Evolutionary conservation across 805 yeast species (phyloP), one percentile per base, ranked within the genome.

Genomic region (Lipomyces sp.): DNA sequence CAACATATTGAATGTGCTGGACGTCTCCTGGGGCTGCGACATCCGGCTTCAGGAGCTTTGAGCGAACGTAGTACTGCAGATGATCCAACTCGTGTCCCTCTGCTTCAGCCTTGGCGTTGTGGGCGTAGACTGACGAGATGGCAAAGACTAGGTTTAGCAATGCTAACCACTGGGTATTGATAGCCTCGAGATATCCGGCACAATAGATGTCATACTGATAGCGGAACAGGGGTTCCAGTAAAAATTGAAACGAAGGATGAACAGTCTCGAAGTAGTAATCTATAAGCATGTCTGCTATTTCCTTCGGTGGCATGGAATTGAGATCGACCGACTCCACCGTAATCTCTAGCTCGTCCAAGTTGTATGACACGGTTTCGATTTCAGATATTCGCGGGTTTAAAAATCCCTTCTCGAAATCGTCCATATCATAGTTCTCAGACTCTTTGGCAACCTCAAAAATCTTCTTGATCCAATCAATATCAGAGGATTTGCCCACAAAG

Each of bases 181-280:
- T 48, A 29, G 61, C 65, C 50, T 64, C 59, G 39, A 59, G 63
- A 45, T 58, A 63, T 3, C 66, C 69, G 6, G 63, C 57, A 64
- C 69, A 66, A 24, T 60, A 63, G 7, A 59, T 34, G 24, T 61
- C 63, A 33, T 67, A 67, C 54, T 64, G 67, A 33, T 61, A 59
- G 13, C 65, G 50, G 53, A 67, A 67, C 30, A 62, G 34, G 5
- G 68, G 67, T 62, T 67, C 68, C 32, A 61, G 64, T 39, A 67
- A 37, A 48, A 67, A 62, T 4, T 68, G 70, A 45, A 64, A 67
- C 11, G 70, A 60, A 3, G 68, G 65, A 58, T 67, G 70, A 1
- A 64, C 65, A 32, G 67, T 64, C 37, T 51, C 53, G 53, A 61
- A 67, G 34, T 67, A 67, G 53, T n/a, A 42, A 30, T 59, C 67